These are phyloP conservation scores for Cicer chorassanicum DNA, from an alignment of 306 rosid species.

Conservation along the genomic window DNA sequence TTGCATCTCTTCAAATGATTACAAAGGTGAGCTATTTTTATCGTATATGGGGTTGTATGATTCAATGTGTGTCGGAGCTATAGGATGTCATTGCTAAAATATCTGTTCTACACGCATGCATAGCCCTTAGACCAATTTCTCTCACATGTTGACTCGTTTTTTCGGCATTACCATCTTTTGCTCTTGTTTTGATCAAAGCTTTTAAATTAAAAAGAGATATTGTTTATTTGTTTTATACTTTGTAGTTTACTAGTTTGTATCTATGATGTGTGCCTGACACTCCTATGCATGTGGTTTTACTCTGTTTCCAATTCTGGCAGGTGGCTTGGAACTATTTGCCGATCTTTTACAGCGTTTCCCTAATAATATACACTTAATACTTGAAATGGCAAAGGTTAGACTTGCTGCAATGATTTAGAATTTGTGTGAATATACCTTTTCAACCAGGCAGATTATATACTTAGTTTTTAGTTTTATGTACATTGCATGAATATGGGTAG, in stretches of 20 bases:
- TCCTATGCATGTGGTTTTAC: conserved; percentile 36
- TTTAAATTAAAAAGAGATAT: not conserved
- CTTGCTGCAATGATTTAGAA: conserved; percentile 40
- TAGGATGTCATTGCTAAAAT: conserved; percentile 27
- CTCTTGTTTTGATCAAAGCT: conserved; percentile 28
- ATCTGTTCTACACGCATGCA: conserved; percentile 32
- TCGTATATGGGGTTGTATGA: conserved; percentile 31
- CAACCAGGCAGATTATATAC: conserved; percentile 21
- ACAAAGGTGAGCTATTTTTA: conserved; percentile 70
- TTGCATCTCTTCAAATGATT: conserved; percentile 86
- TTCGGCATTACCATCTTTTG: conserved; percentile 30
- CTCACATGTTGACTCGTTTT: conserved; percentile 1
- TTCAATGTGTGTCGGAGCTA: conserved; percentile 26
- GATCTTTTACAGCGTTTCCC: conserved; percentile 98
- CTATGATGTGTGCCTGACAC: conserved; percentile 24
- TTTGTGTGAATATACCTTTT: conserved; percentile 29
- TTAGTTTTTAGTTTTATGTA: not conserved
- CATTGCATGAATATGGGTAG: not conserved
- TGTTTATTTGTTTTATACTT: conserved; percentile 2
- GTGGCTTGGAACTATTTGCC: conserved; percentile 85
- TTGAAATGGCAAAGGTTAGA: conserved; percentile 94
- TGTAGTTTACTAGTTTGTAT: conserved; percentile 11
- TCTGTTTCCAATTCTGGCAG: conserved; percentile 55
- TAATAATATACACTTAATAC: conserved; percentile 80
- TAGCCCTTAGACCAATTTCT: conserved; percentile 26